phyloP scores from a whole-genome alignment of 2,329 filamentous ascomycete genomes.

The Ramularia collo-cygni region DNA sequence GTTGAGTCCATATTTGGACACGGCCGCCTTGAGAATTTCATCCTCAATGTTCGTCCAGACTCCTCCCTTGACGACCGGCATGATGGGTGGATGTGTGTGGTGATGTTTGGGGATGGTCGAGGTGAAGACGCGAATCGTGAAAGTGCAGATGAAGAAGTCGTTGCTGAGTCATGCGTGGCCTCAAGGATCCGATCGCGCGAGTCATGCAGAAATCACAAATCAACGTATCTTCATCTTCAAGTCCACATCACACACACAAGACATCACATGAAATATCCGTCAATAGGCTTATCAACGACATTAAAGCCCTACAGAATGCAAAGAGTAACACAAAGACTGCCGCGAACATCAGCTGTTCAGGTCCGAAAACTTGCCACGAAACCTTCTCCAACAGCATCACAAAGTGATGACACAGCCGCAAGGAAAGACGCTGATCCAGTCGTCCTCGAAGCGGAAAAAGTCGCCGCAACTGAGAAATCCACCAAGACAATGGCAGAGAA shows the following conservation, averaged over 20 bases:
- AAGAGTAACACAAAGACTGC: neutral
- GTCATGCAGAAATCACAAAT: too few species aligned
- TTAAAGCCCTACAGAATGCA: neutral
- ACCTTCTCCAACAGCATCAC: neutral
- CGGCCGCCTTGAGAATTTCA: conserved; percentile 93
- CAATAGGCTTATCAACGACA: too few species aligned
- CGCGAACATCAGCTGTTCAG: too few species aligned
- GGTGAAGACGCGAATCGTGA: neutral
- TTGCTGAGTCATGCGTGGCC: conserved; percentile 6
- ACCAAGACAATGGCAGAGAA: conserved; percentile 52
- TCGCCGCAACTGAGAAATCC: conserved; percentile 16
- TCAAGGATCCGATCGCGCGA: neutral
- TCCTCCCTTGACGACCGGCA: conserved; percentile 61
- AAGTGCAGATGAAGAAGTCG: conserved; percentile 4
- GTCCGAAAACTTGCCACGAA: too few species aligned
- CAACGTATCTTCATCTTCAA: too few species aligned
- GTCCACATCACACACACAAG: too few species aligned
- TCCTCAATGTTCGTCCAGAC: conserved; percentile 72
- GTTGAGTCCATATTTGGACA: conserved; percentile 90
- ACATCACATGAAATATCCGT: too few species aligned
- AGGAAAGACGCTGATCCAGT: conserved; percentile 15
- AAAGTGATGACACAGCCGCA: conserved; percentile 2
- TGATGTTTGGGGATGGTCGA: neutral
- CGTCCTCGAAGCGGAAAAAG: conserved; percentile 10
- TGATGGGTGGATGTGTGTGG: conserved; percentile 31